Percentiles rank a stretch among this genome's conserved stretches.
These are phyloP conservation scores for Nidula niveotomentosa DNA, from an alignment of 1,284 basidiomycete genomes.

Conservation along the genomic window DNA sequence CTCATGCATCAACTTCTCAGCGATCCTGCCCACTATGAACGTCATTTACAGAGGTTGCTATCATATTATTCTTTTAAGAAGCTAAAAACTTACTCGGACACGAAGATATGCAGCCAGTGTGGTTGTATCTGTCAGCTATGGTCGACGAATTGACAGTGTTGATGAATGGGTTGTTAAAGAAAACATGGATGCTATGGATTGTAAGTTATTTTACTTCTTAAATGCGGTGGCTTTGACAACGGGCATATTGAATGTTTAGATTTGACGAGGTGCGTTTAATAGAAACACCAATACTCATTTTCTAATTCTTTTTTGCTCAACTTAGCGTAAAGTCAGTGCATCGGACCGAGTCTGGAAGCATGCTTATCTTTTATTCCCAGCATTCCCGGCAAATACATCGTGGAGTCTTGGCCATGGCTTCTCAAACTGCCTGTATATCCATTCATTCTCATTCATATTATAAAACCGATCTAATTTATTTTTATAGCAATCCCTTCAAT, in stretches of 20 bases:
- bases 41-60: slow-evolving; percentile 40
- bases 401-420: slow-evolving; percentile 50
- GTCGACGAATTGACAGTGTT: slow-evolving; percentile 41
- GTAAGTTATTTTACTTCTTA: slow-evolving; percentile 21
- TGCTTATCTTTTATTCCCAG: slow-evolving; percentile 19
- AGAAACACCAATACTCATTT: too few relatives aligned
- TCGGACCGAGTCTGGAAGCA: neutral
- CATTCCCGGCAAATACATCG: slow-evolving; percentile 53
- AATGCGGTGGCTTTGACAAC: too few relatives aligned
- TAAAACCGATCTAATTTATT: slow-evolving; percentile 1
- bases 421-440: slow-evolving; percentile 39
- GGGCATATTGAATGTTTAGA: slow-evolving; percentile 16
- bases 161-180: slow-evolving; percentile 47
- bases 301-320: too few relatives aligned
- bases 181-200: slow-evolving; percentile 41
- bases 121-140: slow-evolving; percentile 45
- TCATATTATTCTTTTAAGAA: neutral
- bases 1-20: slow-evolving; percentile 40
- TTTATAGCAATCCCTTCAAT: slow-evolving; percentile 33
- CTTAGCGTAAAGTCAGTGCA: slow-evolving; percentile 32
- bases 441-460: slow-evolving; percentile 4
- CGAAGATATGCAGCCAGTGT: slow-evolving; percentile 45
- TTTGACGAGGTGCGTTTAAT: slow-evolving; percentile 30
- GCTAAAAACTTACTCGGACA: neutral
- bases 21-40: slow-evolving; percentile 38